Evolutionary conservation across 1,139 yeast genomes (phyloP), one percentile per base, ranked within the genome.

Genomic region (Insectozyma bohioensis): DNA sequence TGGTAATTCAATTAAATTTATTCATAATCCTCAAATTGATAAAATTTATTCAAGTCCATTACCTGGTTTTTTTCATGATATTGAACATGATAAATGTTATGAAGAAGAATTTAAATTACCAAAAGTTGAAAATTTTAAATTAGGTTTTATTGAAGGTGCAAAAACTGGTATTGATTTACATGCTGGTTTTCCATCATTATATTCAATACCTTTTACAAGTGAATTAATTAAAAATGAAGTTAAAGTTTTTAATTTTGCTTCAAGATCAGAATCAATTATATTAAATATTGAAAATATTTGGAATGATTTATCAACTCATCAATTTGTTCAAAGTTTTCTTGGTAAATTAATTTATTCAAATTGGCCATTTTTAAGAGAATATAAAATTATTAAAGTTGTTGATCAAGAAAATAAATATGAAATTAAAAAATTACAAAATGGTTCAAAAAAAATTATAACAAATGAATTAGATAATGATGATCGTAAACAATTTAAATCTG

Each of bases 301-400:
- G 67, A 54, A 53, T 18, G 75, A 68, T 20, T 48, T 67, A 30
- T 51, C 77, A 1, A 74, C 72, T 33, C 71, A 71, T 28, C 84
- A 72, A 37, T 71, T 86, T 46, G 81, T 88, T 16, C 72, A 75
- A 38, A 36, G 78, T 45, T 74, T 72, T 39, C 51, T 82, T 35
- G 80, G 78, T 35, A 71, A 76, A 39, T 59, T 77, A 34, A 83
- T 85, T 6, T 88, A 80, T 53, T 75, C 85, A 12, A 79, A 81
- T 46, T 92, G 95, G 94, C 99, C 99, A 17, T 87, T 80, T 53
- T 66, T 92, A 46, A 74, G 81, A 44, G 97, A 92, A 58, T 85
- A 90, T 14, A 78, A 75, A 49, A 78, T 92, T 26, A 67, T 79
- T 11, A 72, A 75, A 24, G 75, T 92, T 6, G 59, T 71, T 30